phyloP scores from a whole-genome alignment of 345 rosid genomes.

The Gossypium bickii region DNA sequence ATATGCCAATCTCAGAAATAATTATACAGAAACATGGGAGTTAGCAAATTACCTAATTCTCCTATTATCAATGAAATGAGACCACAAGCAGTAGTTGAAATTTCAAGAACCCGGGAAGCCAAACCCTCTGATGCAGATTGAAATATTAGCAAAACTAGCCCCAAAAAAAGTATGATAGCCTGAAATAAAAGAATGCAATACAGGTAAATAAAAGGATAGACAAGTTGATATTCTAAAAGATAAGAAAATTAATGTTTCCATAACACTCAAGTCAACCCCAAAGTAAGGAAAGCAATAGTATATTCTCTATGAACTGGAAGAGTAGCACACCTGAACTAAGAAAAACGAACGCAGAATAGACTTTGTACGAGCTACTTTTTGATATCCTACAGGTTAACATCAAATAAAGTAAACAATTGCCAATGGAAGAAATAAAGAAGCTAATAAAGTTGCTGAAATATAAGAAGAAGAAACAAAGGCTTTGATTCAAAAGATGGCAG shows the following conservation, averaged over 20 bases:
- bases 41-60: conserved; percentile 44
- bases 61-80: conserved; percentile 46
- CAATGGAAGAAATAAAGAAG: not conserved
- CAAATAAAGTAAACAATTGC: conserved; percentile 3
- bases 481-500: not conserved
- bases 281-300: not conserved
- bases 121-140: conserved; percentile 14
- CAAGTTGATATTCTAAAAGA: conserved; percentile 3
- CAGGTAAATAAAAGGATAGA: not conserved
- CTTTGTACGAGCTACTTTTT: conserved; percentile 51
- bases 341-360: conserved; percentile 33
- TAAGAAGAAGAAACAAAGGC: not conserved
- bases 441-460: not conserved
- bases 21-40: conserved; percentile 5
- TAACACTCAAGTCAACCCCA: not conserved
- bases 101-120: conserved; percentile 10
- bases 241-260: not conserved
- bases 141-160: conserved; percentile 6
- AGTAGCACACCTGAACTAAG: conserved; percentile 35
- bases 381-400: conserved; percentile 36
- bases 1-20: conserved; percentile 8
- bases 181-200: conserved; percentile 19
- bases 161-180: conserved; percentile 30
- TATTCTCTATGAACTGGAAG: not conserved
- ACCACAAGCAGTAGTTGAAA: conserved; percentile 39